Percentiles rank a stretch among this genome's conserved stretches.
phyloP scores from a whole-genome alignment of 345 rosid species.

The Sonneratia caseolaris region DNA sequence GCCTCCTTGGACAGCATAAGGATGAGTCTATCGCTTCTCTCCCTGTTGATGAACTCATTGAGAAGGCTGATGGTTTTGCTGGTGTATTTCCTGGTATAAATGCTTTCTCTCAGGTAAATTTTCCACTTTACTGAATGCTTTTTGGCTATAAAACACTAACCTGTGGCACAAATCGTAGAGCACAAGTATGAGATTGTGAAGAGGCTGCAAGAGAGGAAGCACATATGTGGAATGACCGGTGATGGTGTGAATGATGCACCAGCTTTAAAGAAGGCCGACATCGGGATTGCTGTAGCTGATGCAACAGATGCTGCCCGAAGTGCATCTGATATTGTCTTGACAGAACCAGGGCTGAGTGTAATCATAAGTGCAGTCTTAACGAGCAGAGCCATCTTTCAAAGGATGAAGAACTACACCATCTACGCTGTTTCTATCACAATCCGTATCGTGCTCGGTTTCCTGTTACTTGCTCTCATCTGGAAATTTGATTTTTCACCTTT shows the following conservation, averaged over 20 bases:
- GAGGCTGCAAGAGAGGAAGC: constrained; percentile 76
- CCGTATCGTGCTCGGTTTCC: constrained; percentile 75
- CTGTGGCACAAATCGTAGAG: constrained; percentile 25
- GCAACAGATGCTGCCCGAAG: constrained; percentile 93
- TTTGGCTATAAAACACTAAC: neutral
- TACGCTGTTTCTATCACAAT: constrained; percentile 92
- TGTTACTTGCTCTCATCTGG: constrained; percentile 90
- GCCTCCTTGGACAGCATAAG: constrained; percentile 61
- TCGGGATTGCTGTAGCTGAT: constrained; percentile 94
- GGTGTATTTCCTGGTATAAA: constrained; percentile 85
- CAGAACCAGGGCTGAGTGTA: constrained; percentile 93
- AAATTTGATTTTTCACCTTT: constrained; percentile 90
- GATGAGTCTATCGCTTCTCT: constrained; percentile 40
- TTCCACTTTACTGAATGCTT: neutral
- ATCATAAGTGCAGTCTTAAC: constrained; percentile 90
- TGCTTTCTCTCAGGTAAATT: neutral
- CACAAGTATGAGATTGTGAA: constrained; percentile 93
- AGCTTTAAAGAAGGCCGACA: constrained; percentile 87
- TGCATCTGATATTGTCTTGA: constrained; percentile 87
- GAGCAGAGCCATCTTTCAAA: constrained; percentile 88
- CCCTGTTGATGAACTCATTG: constrained; percentile 78
- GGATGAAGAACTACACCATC: constrained; percentile 97
- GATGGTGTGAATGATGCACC: constrained; percentile 98
- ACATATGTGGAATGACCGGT: constrained; percentile 97
- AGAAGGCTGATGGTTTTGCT: constrained; percentile 93